These are phyloP conservation scores for Malassezia caprae DNA, from an alignment of 1,284 basidiomycete species.

Conservation along the genomic window DNA sequence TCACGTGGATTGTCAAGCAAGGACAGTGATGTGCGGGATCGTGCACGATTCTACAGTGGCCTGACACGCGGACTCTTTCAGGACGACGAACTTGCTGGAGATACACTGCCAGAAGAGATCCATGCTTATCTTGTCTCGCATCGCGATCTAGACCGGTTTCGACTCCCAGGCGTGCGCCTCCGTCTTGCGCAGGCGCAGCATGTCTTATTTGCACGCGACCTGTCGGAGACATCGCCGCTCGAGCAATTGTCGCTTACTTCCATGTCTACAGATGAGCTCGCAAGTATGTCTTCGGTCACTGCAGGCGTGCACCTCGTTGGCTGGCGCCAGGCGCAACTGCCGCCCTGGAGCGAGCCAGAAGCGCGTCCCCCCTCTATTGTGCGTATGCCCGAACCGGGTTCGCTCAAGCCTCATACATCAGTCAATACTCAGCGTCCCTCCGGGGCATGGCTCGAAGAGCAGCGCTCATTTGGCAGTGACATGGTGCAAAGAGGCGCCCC, in stretches of 20 bases:
- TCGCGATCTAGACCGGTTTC: slow-evolving; percentile 17
- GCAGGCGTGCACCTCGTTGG: not conserved
- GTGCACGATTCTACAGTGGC: slow-evolving; percentile 34
- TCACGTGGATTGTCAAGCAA: slow-evolving; percentile 32
- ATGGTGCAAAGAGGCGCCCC: not conserved
- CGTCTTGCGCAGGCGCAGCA: slow-evolving; percentile 30
- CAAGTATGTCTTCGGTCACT: not conserved
- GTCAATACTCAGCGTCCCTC: not conserved
- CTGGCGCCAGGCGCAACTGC: not conserved
- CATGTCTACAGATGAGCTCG: not conserved
- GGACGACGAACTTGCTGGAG: slow-evolving; percentile 20
- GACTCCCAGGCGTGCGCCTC: slow-evolving; percentile 24
- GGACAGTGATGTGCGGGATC: slow-evolving; percentile 36
- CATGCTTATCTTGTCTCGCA: slow-evolving; percentile 12
- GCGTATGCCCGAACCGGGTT: slow-evolving; percentile 12
- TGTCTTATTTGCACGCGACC: slow-evolving; percentile 25
- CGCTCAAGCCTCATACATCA: not conserved
- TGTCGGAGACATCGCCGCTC: not conserved
- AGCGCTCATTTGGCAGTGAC: slow-evolving; percentile 1
- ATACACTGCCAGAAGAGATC: not conserved
- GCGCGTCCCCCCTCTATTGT: slow-evolving; percentile 21
- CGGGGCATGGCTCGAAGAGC: not conserved
- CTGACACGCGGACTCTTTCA: slow-evolving; percentile 26
- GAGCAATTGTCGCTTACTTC: not conserved
- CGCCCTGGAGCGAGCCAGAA: not conserved